Evolutionary conservation across 2,329 filamentous ascomycete species (phyloP).

Genomic region (Fusarium poae): DNA sequence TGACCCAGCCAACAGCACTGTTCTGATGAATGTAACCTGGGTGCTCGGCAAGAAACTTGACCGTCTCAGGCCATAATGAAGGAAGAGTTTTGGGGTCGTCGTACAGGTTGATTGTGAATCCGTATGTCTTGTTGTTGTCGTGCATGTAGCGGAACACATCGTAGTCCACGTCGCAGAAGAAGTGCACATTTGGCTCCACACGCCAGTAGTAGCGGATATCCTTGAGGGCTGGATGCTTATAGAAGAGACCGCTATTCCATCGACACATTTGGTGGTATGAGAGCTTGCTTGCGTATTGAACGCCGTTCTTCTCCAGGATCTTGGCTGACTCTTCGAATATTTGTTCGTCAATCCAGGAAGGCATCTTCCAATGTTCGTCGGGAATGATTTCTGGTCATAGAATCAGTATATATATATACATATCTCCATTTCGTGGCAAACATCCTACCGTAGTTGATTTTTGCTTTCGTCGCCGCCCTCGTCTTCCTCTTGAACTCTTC

Average conservation of each 20-base stretch:
- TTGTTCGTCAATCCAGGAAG: conserved; percentile 91
- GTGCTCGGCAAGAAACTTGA: conserved; percentile 88
- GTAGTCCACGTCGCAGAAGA: conserved; percentile 99
- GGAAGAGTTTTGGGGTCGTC: conserved; percentile 89
- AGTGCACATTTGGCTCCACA: conserved; percentile 97
- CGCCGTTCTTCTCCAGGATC: conserved; percentile 83
- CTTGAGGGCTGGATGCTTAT: conserved; percentile 90
- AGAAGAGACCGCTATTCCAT: conserved; percentile 99
- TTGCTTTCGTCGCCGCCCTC: conserved; percentile 84
- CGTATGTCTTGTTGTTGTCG: conserved; percentile 98
- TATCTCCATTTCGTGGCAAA: not conserved
- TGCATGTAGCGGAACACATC: conserved; percentile 98
- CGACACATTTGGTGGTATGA: conserved; percentile 99
- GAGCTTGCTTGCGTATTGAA: conserved; percentile 89
- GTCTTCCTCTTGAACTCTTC: conserved; percentile 93
- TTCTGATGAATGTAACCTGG: conserved; percentile 84
- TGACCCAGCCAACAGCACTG: conserved; percentile 89
- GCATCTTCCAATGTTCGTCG: conserved; percentile 93
- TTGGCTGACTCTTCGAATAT: conserved; percentile 87
- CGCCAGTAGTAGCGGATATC: conserved; percentile 96
- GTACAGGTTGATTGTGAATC: conserved; percentile 98
- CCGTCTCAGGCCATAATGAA: conserved; percentile 93
- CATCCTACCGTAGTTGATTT: conserved; percentile 81
- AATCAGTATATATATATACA: conserved; percentile 15
- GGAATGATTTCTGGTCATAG: conserved; percentile 79